Evolutionary conservation across 768 basidiomycete genomes (phyloP).

Genomic region (Calocybe gangraenosa): DNA sequence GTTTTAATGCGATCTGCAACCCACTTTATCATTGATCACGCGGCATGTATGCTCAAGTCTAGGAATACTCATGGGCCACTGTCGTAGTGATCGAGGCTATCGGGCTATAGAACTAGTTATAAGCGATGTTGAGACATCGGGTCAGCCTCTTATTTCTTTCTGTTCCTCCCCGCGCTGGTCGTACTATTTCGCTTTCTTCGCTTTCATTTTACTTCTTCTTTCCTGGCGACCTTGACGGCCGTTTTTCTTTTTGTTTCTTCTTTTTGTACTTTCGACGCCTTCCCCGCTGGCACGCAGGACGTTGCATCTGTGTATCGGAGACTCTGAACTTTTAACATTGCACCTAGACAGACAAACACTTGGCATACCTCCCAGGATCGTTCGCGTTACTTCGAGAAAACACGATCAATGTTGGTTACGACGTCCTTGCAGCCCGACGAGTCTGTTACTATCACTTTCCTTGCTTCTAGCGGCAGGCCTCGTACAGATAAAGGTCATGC

Average conservation of each 20-base stretch:
- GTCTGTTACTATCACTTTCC: too few species aligned
- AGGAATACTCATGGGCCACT: background rate
- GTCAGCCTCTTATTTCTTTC: slow-evolving; percentile 16
- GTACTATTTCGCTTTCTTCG: slow-evolving; percentile 4
- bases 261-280: background rate
- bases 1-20: too few species aligned
- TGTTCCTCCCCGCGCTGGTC: slow-evolving; percentile 18
- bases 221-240: slow-evolving; percentile 8
- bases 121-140: background rate
- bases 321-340: background rate
- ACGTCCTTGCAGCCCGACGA: too few species aligned
- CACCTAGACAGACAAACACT: background rate
- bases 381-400: too few species aligned
- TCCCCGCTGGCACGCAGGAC: background rate
- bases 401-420: too few species aligned
- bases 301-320: background rate
- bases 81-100: slow-evolving; percentile 4
- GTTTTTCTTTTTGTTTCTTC: background rate
- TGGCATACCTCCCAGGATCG: background rate
- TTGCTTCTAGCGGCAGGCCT: too few species aligned
- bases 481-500: too few species aligned
- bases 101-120: background rate
- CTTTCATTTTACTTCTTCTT: background rate
- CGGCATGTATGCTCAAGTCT: too few species aligned
- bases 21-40: too few species aligned